These are phyloP conservation scores for Tilletia walkeri DNA, from an alignment of 1,284 basidiomycete species.

Conservation along the genomic window DNA sequence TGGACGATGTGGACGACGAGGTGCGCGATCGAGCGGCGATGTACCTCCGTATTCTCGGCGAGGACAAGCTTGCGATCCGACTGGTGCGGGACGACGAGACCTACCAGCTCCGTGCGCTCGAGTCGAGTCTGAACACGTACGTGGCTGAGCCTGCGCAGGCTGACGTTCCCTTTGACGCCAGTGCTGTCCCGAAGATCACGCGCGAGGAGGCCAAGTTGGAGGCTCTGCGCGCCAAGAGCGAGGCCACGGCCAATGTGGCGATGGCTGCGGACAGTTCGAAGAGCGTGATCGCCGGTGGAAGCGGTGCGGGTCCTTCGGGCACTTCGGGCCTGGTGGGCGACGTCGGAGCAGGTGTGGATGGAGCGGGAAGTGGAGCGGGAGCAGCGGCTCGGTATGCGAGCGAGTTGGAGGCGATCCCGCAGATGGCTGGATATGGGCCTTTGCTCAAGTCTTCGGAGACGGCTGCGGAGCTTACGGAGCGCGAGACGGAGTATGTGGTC, in stretches of 20 bases:
- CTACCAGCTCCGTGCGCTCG: slow-evolving; percentile 54
- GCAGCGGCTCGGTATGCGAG: slow-evolving; percentile 64
- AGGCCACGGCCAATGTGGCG: slow-evolving; percentile 47
- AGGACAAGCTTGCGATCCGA: slow-evolving; percentile 74
- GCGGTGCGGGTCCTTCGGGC: slow-evolving; percentile 15
- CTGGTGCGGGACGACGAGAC: slow-evolving; percentile 82
- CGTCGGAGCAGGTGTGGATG: slow-evolving; percentile 5
- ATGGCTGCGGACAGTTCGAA: slow-evolving; percentile 47
- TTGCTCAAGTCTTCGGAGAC: slow-evolving; percentile 82
- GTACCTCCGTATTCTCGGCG: slow-evolving; percentile 73
- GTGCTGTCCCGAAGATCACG: slow-evolving; percentile 43
- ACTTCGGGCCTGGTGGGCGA: slow-evolving; percentile 33
- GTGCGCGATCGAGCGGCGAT: slow-evolving; percentile 95
- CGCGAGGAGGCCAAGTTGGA: slow-evolving; percentile 46
- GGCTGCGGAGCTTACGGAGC: slow-evolving; percentile 84
- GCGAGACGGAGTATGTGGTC: slow-evolving; percentile 97
- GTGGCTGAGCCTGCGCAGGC: slow-evolving; percentile 39
- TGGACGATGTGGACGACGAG: slow-evolving; percentile 98
- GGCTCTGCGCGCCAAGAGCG: slow-evolving; percentile 46
- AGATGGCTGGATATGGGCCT: slow-evolving; percentile 80
- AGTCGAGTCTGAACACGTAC: slow-evolving; percentile 44
- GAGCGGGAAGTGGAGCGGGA: slow-evolving; percentile 58
- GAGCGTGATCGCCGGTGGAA: slow-evolving; percentile 28
- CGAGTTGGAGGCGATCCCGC: slow-evolving; percentile 80
- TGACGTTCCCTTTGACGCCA: slow-evolving; percentile 41